These are phyloP conservation scores for Penicillium sp. DNA, from an alignment of 2,329 filamentous ascomycete species.

Conservation along the genomic window DNA sequence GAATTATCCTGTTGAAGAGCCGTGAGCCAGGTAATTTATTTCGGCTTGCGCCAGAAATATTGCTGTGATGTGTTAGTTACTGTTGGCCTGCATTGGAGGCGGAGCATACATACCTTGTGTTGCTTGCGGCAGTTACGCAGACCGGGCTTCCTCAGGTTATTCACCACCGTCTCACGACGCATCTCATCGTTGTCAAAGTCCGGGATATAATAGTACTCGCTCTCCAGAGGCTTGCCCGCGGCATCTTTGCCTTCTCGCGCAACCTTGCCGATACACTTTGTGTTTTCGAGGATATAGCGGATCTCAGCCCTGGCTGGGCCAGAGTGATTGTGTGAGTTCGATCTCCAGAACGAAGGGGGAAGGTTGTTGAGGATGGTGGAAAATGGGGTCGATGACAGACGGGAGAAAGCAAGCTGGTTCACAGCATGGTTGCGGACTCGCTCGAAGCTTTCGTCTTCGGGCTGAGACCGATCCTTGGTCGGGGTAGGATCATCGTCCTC, in stretches of 20 bases:
- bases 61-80: slow-evolving; percentile 49
- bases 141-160: slow-evolving; percentile 83
- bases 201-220: slow-evolving; percentile 94
- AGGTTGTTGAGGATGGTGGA: slow-evolving; percentile 87
- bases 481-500: slow-evolving; percentile 9
- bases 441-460: slow-evolving; percentile 28
- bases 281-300: slow-evolving; percentile 68
- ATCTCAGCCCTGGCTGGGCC: slow-evolving; percentile 62
- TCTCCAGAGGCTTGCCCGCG: slow-evolving; percentile 87
- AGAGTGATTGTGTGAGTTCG: slow-evolving; percentile 44
- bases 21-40: slow-evolving; percentile 32
- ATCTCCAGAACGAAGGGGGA: slow-evolving; percentile 61
- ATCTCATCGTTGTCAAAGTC: slow-evolving; percentile 79
- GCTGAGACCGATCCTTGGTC: slow-evolving; percentile 18
- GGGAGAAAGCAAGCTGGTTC: slow-evolving; percentile 94
- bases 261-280: slow-evolving; percentile 83
- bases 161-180: slow-evolving; percentile 76
- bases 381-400: slow-evolving; percentile 84
- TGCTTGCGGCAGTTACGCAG: slow-evolving; percentile 88
- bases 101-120: slow-evolving; percentile 73
- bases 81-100: slow-evolving; percentile 1
- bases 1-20: not conserved
- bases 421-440: slow-evolving; percentile 73
- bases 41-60: slow-evolving; percentile 70
- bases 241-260: slow-evolving; percentile 90